Conservation (phyloP, 352 stramenopile genomes). For the Pythium phragmiticola region DNA sequence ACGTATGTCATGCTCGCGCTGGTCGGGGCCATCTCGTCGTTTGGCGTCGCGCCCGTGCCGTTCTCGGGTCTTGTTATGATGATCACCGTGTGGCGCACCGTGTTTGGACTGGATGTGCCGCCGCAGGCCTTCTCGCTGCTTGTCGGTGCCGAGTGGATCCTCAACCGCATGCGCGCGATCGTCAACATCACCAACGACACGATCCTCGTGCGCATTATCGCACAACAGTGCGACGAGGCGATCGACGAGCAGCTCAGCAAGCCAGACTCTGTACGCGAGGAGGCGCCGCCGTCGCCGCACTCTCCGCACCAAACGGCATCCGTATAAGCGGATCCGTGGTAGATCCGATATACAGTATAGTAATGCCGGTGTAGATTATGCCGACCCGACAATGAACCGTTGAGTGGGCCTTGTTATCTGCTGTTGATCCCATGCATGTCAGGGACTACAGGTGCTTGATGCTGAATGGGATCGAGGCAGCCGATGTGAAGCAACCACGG, state of each 20-base stretch:
- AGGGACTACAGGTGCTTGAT: no score
- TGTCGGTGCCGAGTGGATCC: slow-evolving; percentile 68
- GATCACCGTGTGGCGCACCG: slow-evolving; percentile 75
- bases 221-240: slow-evolving; percentile 66
- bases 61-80: slow-evolving; percentile 75
- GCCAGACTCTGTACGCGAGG: neutral
- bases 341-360: no score
- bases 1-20: slow-evolving; percentile 65
- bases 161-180: slow-evolving; percentile 68
- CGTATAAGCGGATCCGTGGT: neutral
- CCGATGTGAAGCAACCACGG: no score
- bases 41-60: slow-evolving; percentile 69
- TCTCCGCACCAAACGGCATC: neutral
- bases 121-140: slow-evolving; percentile 58
- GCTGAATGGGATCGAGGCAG: no score
- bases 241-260: slow-evolving; percentile 20
- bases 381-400: no score
- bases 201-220: slow-evolving; percentile 76
- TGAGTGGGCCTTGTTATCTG: no score
- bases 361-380: no score
- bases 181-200: slow-evolving; percentile 87
- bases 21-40: slow-evolving; percentile 65
- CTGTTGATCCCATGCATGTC: no score
- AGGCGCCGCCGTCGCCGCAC: neutral
- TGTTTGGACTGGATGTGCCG: slow-evolving; percentile 57